Evolutionary conservation across 2,329 filamentous ascomycete species (phyloP).

Genomic region (Xylaria sp.): DNA sequence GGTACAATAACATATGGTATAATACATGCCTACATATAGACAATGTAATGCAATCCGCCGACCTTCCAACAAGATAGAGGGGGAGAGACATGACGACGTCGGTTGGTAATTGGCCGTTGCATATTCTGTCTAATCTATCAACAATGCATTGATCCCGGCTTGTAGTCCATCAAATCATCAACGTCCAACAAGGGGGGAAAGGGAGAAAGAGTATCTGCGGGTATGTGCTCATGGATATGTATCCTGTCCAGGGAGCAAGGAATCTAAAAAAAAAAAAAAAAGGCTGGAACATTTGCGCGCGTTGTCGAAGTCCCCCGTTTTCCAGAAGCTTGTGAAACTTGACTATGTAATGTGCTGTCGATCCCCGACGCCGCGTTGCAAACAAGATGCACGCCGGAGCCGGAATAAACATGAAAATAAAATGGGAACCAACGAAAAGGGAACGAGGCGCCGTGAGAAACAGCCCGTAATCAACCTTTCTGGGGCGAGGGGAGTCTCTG

Average conservation of each 20-base stretch:
- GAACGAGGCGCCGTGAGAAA: background rate
- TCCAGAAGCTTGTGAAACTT: background rate
- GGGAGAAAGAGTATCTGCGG: background rate
- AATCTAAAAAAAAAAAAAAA: background rate
- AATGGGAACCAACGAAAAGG: background rate
- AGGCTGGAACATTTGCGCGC: slow-evolving; percentile 3
- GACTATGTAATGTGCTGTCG: background rate
- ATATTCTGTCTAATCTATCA: background rate
- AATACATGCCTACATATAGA: background rate
- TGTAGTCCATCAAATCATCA: slow-evolving; percentile 36
- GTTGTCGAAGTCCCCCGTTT: background rate
- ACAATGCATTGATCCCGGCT: slow-evolving; percentile 12
- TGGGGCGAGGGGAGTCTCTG: background rate
- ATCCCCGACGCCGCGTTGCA: slow-evolving; percentile 17
- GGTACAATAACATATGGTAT: background rate
- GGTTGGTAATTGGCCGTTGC: slow-evolving; percentile 5
- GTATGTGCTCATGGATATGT: background rate
- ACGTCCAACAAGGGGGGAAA: background rate
- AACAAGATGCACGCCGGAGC: slow-evolving; percentile 5
- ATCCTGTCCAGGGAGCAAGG: background rate
- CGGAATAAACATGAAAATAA: too few species aligned
- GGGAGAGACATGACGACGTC: background rate
- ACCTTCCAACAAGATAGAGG: slow-evolving; percentile 5
- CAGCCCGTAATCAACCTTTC: background rate
- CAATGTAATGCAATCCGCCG: slow-evolving; percentile 20